phyloP scores from a whole-genome alignment of 352 stramenopile genomes.

The Pythium periplocum region DNA sequence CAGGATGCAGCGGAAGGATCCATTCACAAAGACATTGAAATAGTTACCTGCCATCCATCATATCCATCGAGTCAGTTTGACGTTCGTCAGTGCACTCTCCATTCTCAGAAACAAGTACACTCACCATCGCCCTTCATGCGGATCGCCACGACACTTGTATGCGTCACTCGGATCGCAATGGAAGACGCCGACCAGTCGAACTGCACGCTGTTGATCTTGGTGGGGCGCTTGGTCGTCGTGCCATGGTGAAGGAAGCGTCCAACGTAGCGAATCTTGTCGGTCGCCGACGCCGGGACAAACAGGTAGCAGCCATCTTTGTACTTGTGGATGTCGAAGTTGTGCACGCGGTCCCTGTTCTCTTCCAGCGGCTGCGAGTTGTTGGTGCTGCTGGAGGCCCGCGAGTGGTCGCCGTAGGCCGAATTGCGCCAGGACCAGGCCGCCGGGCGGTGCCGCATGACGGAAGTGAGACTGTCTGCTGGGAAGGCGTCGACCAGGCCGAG shows the following conservation, averaged over 20 bases:
- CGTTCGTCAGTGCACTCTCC: too few species aligned
- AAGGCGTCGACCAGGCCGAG: too few species aligned
- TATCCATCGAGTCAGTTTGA: neutral
- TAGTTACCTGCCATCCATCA: conserved; percentile 58
- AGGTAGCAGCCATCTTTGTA: conserved; percentile 71
- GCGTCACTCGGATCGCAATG: conserved; percentile 56
- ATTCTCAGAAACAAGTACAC: conserved; percentile 6
- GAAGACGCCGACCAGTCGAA: conserved; percentile 79
- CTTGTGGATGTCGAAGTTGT: conserved; percentile 74
- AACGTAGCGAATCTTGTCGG: conserved; percentile 70
- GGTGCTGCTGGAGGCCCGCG: conserved; percentile 4
- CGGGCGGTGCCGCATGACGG: conserved; percentile 1
- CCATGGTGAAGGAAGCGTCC: conserved; percentile 74
- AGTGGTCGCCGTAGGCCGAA: neutral
- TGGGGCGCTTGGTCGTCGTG: conserved; percentile 43
- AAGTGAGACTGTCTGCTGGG: too few species aligned
- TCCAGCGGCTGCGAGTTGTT: conserved; percentile 1
- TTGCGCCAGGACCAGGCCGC: conserved; percentile 17
- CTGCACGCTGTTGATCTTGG: conserved; percentile 84
- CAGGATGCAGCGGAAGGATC: conserved; percentile 65
- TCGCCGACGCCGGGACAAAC: conserved; percentile 61
- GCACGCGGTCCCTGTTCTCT: conserved; percentile 30
- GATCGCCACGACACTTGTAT: conserved; percentile 61
- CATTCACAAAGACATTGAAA: conserved; percentile 86
- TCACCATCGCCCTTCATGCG: conserved; percentile 80